Evolutionary conservation across 495 filamentous ascomycete genomes (phyloP).

Genomic region (Glutinoglossum americanum): DNA sequence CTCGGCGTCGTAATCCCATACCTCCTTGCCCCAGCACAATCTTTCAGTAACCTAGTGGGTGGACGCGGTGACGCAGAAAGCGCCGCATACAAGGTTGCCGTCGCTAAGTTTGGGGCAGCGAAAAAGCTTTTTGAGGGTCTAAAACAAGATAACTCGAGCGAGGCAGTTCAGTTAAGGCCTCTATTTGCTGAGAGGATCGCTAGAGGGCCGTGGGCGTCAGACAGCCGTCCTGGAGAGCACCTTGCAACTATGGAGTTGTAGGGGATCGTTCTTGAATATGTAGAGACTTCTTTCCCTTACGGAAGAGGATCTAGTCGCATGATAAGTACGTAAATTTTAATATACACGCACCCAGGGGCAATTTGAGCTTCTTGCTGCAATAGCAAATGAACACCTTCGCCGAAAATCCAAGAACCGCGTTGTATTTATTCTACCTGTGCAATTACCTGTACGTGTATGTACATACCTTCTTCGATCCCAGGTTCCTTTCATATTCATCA

Average conservation of each 20-base stretch:
- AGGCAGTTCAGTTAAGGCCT: not conserved
- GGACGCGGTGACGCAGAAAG: constrained; percentile 35
- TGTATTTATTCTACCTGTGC: too few species aligned
- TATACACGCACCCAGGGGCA: too few species aligned
- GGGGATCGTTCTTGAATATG: not conserved
- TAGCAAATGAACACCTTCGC: too few species aligned
- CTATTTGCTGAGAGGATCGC: not conserved
- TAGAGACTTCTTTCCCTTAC: not conserved
- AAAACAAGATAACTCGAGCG: constrained; percentile 5
- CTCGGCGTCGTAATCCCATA: constrained; percentile 32
- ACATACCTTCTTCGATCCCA: too few species aligned
- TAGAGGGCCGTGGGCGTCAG: not conserved
- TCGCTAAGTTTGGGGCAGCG: constrained; percentile 35
- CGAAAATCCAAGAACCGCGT: too few species aligned
- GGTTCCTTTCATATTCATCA: too few species aligned
- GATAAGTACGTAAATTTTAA: too few species aligned
- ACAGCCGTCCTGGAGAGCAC: not conserved
- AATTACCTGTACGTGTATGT: too few species aligned
- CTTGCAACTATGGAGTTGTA: not conserved
- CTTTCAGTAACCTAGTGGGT: constrained; percentile 34
- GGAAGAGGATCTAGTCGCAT: too few species aligned
- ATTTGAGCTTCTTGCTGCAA: too few species aligned
- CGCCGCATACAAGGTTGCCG: constrained; percentile 35
- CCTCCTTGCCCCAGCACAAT: constrained; percentile 34
- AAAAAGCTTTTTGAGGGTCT: constrained; percentile 22